phyloP scores from a whole-genome alignment of 1,139 yeast genomes.

The Blastobotrys malaysiensis region DNA sequence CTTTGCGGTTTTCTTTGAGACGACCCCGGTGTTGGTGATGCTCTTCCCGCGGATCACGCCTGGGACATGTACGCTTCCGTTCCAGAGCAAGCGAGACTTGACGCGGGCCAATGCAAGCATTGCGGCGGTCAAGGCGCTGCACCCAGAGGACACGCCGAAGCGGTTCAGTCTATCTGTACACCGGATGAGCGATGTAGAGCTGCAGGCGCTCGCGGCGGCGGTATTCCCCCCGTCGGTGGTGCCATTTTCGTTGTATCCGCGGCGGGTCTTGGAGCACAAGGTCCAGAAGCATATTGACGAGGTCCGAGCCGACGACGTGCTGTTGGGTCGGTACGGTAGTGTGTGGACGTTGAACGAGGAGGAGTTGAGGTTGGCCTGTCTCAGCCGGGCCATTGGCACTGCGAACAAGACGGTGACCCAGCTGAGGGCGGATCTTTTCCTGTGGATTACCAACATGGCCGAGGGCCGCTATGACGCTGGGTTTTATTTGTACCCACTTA shows the following conservation, averaged over 20 bases:
- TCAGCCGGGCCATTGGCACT: slow-evolving; percentile 26
- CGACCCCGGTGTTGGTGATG: slow-evolving; percentile 56
- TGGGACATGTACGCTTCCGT: slow-evolving; percentile 60
- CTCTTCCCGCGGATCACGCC: slow-evolving; percentile 62
- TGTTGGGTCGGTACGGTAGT: slow-evolving; percentile 30
- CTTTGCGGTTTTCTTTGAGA: slow-evolving; percentile 55
- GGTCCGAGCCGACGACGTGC: slow-evolving; percentile 27
- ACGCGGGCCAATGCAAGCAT: slow-evolving; percentile 14
- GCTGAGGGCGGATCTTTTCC: slow-evolving; percentile 17
- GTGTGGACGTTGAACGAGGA: slow-evolving; percentile 23
- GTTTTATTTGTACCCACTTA: slow-evolving; percentile 14
- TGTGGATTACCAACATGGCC: slow-evolving; percentile 21
- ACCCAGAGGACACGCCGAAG: not conserved
- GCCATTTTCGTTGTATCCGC: slow-evolving; percentile 15
- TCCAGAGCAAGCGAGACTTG: slow-evolving; percentile 33
- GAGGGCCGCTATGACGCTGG: slow-evolving; percentile 22
- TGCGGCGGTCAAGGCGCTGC: slow-evolving; percentile 8
- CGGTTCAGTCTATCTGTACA: slow-evolving; percentile 14
- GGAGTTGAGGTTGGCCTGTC: slow-evolving; percentile 29
- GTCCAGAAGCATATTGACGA: slow-evolving; percentile 21
- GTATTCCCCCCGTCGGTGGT: slow-evolving; percentile 13
- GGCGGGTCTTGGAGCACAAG: slow-evolving; percentile 10
- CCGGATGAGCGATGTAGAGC: slow-evolving; percentile 14
- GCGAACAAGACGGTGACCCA: slow-evolving; percentile 10
- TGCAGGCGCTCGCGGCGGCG: slow-evolving; percentile 14